A percentile compares a stretch with the other conserved stretches of the same genome.
These are phyloP conservation scores for Ilex asprella DNA, from an alignment of 257 asterid species.

Conservation along the genomic window DNA sequence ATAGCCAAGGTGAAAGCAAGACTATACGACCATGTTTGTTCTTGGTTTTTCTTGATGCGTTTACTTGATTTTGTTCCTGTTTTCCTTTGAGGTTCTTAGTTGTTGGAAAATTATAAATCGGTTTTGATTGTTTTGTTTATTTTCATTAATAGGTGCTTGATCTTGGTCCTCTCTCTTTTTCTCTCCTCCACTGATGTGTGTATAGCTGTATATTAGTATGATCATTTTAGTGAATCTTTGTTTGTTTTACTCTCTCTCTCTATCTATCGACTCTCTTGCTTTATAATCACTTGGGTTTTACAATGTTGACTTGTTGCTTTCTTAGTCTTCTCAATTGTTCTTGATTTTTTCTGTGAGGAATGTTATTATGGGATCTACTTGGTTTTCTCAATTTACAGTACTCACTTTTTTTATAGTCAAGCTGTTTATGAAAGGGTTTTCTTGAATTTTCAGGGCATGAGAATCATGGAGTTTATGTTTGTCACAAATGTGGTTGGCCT, in stretches of 20 bases:
- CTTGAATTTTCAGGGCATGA: constrained; percentile 53
- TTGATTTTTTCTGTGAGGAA: background rate
- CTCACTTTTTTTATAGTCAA: background rate
- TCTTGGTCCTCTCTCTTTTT: too few species aligned
- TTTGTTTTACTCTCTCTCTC: too few species aligned
- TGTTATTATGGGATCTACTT: background rate
- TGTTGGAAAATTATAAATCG: too few species aligned
- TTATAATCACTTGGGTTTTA: background rate
- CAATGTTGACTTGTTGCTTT: background rate
- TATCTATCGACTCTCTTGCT: background rate
- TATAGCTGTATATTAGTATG: too few species aligned
- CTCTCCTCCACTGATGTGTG: too few species aligned
- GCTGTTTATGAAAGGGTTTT: constrained; percentile 1
- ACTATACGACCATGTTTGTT: constrained; percentile 23
- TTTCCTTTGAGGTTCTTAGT: constrained; percentile 1
- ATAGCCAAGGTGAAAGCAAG: constrained; percentile 24
- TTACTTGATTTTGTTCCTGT: background rate
- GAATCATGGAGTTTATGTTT: constrained; percentile 48
- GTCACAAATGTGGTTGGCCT: constrained; percentile 93
- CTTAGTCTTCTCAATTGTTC: background rate
- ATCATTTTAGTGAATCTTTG: too few species aligned
- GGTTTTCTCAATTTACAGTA: background rate
- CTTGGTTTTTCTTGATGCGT: background rate
- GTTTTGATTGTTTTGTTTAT: too few species aligned
- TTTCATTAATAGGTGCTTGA: too few species aligned